Evolutionary conservation across 768 basidiomycete genomes (phyloP).

Genomic region (Guyanaporus albipodus): DNA sequence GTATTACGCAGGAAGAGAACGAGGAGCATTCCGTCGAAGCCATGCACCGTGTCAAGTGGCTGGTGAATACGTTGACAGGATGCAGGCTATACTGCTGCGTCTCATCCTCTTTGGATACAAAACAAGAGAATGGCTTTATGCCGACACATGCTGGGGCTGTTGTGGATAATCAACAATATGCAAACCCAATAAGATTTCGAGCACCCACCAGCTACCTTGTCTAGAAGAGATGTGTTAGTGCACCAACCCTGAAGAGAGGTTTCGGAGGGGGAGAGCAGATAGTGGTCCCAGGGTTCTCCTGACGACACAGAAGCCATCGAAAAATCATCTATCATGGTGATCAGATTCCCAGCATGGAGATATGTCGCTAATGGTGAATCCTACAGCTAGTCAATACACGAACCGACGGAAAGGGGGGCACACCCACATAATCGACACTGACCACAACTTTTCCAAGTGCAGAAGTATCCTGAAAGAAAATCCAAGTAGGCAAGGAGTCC

Average conservation of each 20-base stretch:
- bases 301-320: slow-evolving; percentile 32
- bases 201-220: slow-evolving; percentile 15
- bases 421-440: slow-evolving; percentile 48
- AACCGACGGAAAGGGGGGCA: background rate
- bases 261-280: slow-evolving; percentile 32
- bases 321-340: slow-evolving; percentile 65
- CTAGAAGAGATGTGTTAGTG: slow-evolving; percentile 36
- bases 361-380: slow-evolving; percentile 58
- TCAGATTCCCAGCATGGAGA: slow-evolving; percentile 52
- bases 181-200: background rate
- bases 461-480: slow-evolving; percentile 52
- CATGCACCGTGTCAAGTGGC: slow-evolving; percentile 37
- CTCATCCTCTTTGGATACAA: slow-evolving; percentile 31
- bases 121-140: slow-evolving; percentile 37
- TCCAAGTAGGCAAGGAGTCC: slow-evolving; percentile 24
- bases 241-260: slow-evolving; percentile 57
- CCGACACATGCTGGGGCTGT: slow-evolving; percentile 11
- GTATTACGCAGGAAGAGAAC: slow-evolving; percentile 50
- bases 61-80: slow-evolving; percentile 48
- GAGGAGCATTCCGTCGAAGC: slow-evolving; percentile 34
- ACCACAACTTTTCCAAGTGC: slow-evolving; percentile 53
- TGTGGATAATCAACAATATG: background rate
- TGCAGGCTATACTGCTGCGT: slow-evolving; percentile 49
- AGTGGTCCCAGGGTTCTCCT: slow-evolving; percentile 44
- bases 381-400: slow-evolving; percentile 32